Evolutionary conservation across 2,329 filamentous ascomycete species (phyloP), one percentile per base, ranked within the genome.

Genomic region (Hawksworthiomyces lignivorus): DNA sequence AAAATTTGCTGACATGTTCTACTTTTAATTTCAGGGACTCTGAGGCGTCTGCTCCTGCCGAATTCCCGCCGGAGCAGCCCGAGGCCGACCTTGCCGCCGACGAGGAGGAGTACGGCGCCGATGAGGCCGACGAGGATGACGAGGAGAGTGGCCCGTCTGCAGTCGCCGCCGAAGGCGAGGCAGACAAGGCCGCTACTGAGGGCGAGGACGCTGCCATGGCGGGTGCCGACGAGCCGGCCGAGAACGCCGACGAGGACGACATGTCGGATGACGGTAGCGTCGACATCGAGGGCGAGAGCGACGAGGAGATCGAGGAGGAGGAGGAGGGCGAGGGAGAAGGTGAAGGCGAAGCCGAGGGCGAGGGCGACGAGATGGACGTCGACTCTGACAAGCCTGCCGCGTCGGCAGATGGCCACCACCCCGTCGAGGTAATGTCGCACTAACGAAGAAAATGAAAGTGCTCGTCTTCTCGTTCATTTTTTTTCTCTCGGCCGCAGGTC

Each of bases 1-100:
- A n/a, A 30, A 4, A 30, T 7, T 14, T n/a, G 28, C 12, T 7
- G 4, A n/a, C 6, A 19, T 24, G 55, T 58, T 52, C 64, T 45
- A 29, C 15, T 20, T 15, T 6, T 31, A 14, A 38, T 28, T 44
- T 30, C 50, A 96, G 89, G 89, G 92, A 98, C 60, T 92, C 87
- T n/a, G 92, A 98, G 58, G 90, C 89, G 51, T 92, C 88, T 60
- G 92, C 92, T 22, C 92, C 92, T 3, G 82, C 92, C 50, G 90
- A 98, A 65, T 98, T 87, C 62, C 92, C 92, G 22, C 94, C 92
- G 48, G 92, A 98, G 62, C 92, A 98, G 67, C 92, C 92, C 31
- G 92, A 98, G 62, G 92, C 89, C 40, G 94, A 98, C 58, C 74
- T 83, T 33, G 74, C 77, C 39, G 84, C 84, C 32, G 90, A 96